These are phyloP conservation scores for Rhodotorula sp. DNA, from an alignment of 1,284 basidiomycete genomes.

Conservation along the genomic window DNA sequence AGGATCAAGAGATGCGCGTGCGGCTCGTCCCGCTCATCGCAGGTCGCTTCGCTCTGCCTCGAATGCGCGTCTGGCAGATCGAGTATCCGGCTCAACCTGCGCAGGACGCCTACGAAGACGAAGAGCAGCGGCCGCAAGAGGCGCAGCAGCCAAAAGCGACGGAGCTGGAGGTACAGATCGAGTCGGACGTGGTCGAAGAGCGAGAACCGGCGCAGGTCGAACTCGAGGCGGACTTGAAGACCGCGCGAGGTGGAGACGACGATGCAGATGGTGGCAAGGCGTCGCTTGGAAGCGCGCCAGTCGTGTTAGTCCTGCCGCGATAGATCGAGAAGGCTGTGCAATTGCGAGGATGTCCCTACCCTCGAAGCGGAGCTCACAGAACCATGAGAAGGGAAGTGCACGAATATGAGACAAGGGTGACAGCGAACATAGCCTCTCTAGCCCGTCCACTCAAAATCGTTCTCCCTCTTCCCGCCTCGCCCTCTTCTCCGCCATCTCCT, in stretches of 20 bases:
- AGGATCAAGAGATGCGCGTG: constrained; percentile 21
- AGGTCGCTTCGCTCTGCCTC: constrained; percentile 18
- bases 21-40: constrained; percentile 25
- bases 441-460: too few relatives aligned
- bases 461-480: too few relatives aligned
- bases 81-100: constrained; percentile 1
- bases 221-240: constrained; percentile 20
- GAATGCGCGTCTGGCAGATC: constrained; percentile 27
- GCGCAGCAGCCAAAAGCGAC: neutral
- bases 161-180: constrained; percentile 11
- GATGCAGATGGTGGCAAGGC: constrained; percentile 10
- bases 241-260: constrained; percentile 5
- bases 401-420: too few relatives aligned
- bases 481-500: too few relatives aligned
- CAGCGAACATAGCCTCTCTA: too few relatives aligned
- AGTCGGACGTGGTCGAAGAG: constrained; percentile 2
- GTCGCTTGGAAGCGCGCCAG: constrained; percentile 3
- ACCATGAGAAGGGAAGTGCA: too few relatives aligned
- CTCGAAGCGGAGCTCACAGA: too few relatives aligned
- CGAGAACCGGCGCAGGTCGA: constrained; percentile 4
- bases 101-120: neutral
- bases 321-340: too few relatives aligned
- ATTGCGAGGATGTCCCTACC: too few relatives aligned
- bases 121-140: neutral
- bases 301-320: constrained; percentile 11